These are phyloP conservation scores for Chlamydomonas sp. DNA, from an alignment of 139 green algal genomes.

Conservation along the genomic window DNA sequence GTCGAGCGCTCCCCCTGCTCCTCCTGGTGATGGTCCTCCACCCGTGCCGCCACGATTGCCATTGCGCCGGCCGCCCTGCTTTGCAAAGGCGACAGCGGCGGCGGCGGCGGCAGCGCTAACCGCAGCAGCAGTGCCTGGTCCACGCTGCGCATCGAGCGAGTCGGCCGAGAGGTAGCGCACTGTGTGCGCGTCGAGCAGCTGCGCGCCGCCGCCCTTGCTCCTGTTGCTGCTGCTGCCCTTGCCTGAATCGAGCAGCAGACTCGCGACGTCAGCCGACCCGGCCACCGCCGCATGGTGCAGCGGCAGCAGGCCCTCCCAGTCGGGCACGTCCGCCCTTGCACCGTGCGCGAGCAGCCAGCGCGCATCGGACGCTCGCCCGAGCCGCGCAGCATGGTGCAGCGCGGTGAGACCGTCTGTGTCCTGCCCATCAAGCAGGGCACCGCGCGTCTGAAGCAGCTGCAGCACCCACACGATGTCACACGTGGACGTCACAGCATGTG, in stretches of 20 bases:
- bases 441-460: conserved; percentile 24
- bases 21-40: neutral
- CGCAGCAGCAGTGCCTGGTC: too few species aligned
- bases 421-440: conserved; percentile 25
- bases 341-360: conserved; percentile 23
- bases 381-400: conserved; percentile 35
- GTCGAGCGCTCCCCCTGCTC: conserved; percentile 20
- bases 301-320: conserved; percentile 40
- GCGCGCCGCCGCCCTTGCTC: neutral
- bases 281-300: conserved; percentile 27
- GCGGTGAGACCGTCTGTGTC: conserved; percentile 34
- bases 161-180: neutral
- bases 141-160: neutral
- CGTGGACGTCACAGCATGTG: conserved; percentile 20
- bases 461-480: too few species aligned
- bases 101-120: too few species aligned
- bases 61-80: too few species aligned
- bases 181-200: neutral
- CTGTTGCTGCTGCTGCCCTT: neutral
- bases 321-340: conserved; percentile 28
- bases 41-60: neutral
- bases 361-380: conserved; percentile 33
- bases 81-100: too few species aligned
- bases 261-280: conserved; percentile 13
- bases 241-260: conserved; percentile 1